Evolutionary conservation across 2,329 filamentous ascomycete genomes (phyloP).

Genomic region (Xylariaceae sp.): DNA sequence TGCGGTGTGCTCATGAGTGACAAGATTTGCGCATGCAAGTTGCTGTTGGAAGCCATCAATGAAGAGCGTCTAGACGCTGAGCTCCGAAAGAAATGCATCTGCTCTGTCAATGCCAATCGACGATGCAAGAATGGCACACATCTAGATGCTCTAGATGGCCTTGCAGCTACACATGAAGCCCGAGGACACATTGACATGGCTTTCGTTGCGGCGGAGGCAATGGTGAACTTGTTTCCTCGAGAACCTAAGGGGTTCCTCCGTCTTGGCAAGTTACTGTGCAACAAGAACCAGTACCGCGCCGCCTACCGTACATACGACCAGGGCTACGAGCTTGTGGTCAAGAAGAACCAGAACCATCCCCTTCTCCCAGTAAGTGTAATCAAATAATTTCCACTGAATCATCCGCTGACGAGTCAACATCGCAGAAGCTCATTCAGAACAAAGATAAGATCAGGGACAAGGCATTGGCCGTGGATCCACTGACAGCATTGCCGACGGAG

Average conservation of each 20-base stretch:
- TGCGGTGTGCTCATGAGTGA: no score
- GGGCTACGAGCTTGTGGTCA: slow-evolving; percentile 23
- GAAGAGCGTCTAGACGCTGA: slow-evolving; percentile 16
- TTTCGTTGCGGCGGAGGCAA: slow-evolving; percentile 19
- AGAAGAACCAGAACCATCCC: slow-evolving; percentile 21
- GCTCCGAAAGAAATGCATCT: slow-evolving; percentile 23
- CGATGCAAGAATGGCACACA: slow-evolving; percentile 24
- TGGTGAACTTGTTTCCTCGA: slow-evolving; percentile 26
- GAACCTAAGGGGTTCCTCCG: slow-evolving; percentile 24
- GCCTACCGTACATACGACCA: slow-evolving; percentile 23
- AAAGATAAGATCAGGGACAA: slow-evolving; percentile 15
- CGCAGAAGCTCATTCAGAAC: slow-evolving; percentile 17
- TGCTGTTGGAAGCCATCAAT: slow-evolving; percentile 10
- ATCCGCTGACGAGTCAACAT: background rate
- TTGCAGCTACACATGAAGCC: slow-evolving; percentile 23
- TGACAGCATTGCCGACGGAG: slow-evolving; percentile 24
- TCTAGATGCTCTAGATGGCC: slow-evolving; percentile 23
- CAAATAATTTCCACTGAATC: background rate
- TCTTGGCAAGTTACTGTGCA: slow-evolving; percentile 25
- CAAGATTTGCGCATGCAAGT: no score
- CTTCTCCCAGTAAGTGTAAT: slow-evolving; percentile 18
- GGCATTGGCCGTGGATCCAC: slow-evolving; percentile 20
- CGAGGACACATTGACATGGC: slow-evolving; percentile 13
- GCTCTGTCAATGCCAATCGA: slow-evolving; percentile 18
- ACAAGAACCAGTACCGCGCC: slow-evolving; percentile 12